Base-by-base conservation (phyloP, 2,329 filamentous ascomycete genomes). In the Ophiocordyceps polyrhachis-furcata region DNA sequence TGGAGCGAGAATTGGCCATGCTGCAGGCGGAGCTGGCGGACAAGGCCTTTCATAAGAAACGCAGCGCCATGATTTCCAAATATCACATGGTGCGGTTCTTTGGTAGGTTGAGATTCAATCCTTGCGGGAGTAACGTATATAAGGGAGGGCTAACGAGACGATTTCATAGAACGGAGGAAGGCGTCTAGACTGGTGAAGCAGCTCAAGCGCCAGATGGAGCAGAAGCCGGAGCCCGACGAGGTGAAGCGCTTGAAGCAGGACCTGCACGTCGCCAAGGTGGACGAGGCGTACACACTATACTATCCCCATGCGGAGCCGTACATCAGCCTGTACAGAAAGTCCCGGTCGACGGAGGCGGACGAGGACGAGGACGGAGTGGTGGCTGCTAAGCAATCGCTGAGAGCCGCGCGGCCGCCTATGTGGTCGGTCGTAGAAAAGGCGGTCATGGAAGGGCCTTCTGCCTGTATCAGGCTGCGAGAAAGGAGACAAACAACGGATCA, bases 41-140 rank as follows among this genome's bases (percentile, higher is more conserved):
- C 49, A 68, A 72, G 42, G 65, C 73, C 47, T 68, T 70, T 47
- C 75, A 77, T 53, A 79, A 76, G 62, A 70, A 69, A 56, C 71
- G 76, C 51, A 71, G 70, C 52, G 70, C 76, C 47, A 84, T 88
- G 74, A 86, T 88, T 49, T 69, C 69, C 43, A 82, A 79, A 59
- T 91, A 87, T 54, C 83, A 89, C 58, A 88, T 85, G 74, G 76
- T 89, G 43, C 70, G 84, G 25, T 91, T 91, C 58, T 89, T 89
- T 61, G 84, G 83, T 83, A 67, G 12, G 51, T 50, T 3, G 5
- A 8, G 7, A 9, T 9, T 17, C 11, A 28, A 28, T 28, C 9
- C 4, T 28, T 28, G 2, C 25, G 25, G 25, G 9, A 11, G 9
- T n/a, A n/a, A 28, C 17, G 17, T 17, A n/a, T 17, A 19, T 6